Evolutionary conservation across 1,284 basidiomycete genomes (phyloP).

Genomic region (Ustilago hordei): DNA sequence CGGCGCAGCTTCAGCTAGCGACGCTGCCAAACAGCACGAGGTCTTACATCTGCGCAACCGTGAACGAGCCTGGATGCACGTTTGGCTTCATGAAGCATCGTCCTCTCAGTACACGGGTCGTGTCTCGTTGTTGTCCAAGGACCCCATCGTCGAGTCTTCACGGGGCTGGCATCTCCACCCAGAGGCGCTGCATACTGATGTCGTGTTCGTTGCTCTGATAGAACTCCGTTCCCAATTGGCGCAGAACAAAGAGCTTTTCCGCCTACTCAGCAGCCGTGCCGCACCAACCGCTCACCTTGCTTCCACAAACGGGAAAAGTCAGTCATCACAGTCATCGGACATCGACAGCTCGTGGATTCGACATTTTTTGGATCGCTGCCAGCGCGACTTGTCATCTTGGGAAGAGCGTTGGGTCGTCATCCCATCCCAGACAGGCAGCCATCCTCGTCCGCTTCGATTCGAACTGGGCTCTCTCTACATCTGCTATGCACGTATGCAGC

Average conservation of each 20-base stretch:
- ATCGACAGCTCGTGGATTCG: slow-evolving; percentile 31
- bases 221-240: slow-evolving; percentile 38
- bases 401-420: slow-evolving; percentile 41
- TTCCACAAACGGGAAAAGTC: background rate
- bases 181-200: slow-evolving; percentile 36
- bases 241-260: slow-evolving; percentile 47
- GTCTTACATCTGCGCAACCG: slow-evolving; percentile 33
- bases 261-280: slow-evolving; percentile 33
- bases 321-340: background rate
- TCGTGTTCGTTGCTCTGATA: slow-evolving; percentile 48
- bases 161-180: slow-evolving; percentile 47
- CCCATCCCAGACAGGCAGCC: slow-evolving; percentile 21
- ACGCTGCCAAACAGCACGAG: slow-evolving; percentile 12
- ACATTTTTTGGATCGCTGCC: slow-evolving; percentile 39
- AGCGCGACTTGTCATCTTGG: slow-evolving; percentile 42
- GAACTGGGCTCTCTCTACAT: slow-evolving; percentile 48
- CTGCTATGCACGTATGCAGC: slow-evolving; percentile 49
- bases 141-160: slow-evolving; percentile 38
- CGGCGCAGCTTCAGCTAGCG: background rate
- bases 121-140: slow-evolving; percentile 38
- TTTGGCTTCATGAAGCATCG: slow-evolving; percentile 51
- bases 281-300: background rate
- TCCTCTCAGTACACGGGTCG: slow-evolving; percentile 47
- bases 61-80: slow-evolving; percentile 50
- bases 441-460: slow-evolving; percentile 39